phyloP scores from a whole-genome alignment of 192 early-diverging fungal genomes.

The Ambispora gerdemannii region DNA sequence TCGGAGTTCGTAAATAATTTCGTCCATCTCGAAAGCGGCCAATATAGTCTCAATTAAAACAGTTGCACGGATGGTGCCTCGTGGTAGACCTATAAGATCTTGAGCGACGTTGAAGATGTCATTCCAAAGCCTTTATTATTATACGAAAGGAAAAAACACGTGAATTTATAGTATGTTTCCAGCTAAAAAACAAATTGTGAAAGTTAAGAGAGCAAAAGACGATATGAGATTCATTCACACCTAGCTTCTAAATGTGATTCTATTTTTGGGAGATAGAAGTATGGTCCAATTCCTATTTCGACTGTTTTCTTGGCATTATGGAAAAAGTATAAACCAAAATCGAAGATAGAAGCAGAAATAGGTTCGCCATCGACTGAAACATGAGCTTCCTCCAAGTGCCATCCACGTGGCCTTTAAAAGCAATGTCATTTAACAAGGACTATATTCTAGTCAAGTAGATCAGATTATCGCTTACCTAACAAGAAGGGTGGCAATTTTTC shows the following conservation, averaged over 20 bases:
- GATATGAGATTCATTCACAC: no score
- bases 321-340: slow-evolving; percentile 98
- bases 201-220: not conserved
- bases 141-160: not conserved
- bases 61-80: slow-evolving; percentile 95
- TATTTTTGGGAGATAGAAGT: slow-evolving; percentile 99
- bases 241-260: slow-evolving; percentile 92
- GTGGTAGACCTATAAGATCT: slow-evolving; percentile 83
- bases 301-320: slow-evolving; percentile 89
- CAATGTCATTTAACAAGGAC: not conserved
- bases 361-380: slow-evolving; percentile 89
- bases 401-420: slow-evolving; percentile 80
- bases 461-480: slow-evolving; percentile 60
- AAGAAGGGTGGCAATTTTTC: slow-evolving; percentile 85
- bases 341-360: slow-evolving; percentile 94
- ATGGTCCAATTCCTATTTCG: slow-evolving; percentile 87
- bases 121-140: slow-evolving; percentile 82
- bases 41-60: slow-evolving; percentile 97
- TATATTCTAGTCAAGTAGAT: not conserved
- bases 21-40: slow-evolving; percentile 98
- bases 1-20: slow-evolving; percentile 98
- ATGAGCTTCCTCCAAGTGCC: slow-evolving; percentile 98
- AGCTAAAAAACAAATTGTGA: not conserved
- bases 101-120: slow-evolving; percentile 95
- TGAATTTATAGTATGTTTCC: not conserved